Evolutionary conservation across 768 basidiomycete genomes (phyloP).

Genomic region (Tulasnella sp.): DNA sequence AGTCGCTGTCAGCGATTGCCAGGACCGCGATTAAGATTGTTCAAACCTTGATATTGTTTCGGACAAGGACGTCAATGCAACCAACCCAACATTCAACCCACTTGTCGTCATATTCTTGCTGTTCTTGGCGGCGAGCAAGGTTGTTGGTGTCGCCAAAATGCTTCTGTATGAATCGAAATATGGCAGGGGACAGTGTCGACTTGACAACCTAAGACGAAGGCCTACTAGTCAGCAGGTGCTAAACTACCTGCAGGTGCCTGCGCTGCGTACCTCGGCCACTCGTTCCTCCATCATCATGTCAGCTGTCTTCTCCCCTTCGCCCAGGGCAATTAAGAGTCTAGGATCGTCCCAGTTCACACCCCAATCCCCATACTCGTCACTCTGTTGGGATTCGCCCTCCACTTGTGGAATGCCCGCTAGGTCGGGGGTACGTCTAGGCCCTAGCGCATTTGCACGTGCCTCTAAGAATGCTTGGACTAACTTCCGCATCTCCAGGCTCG

Average conservation of each 20-base stretch:
- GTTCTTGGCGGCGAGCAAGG: neutral
- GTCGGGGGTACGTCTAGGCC: slow-evolving; percentile 31
- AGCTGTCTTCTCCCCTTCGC: slow-evolving; percentile 19
- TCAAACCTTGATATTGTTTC: slow-evolving; percentile 38
- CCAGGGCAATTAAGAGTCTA: slow-evolving; percentile 44
- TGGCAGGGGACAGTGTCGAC: slow-evolving; percentile 38
- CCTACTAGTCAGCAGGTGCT: slow-evolving; percentile 8
- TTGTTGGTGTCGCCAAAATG: slow-evolving; percentile 31
- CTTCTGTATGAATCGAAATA: slow-evolving; percentile 46
- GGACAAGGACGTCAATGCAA: slow-evolving; percentile 51
- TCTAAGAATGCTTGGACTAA: slow-evolving; percentile 54
- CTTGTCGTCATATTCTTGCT: slow-evolving; percentile 27
- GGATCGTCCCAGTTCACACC: slow-evolving; percentile 56
- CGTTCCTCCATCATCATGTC: slow-evolving; percentile 35
- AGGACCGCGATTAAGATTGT: neutral
- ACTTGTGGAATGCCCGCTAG: slow-evolving; percentile 24
- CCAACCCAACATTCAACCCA: slow-evolving; percentile 69
- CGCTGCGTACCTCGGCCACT: slow-evolving; percentile 39
- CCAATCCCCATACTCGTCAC: slow-evolving; percentile 52
- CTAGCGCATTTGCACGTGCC: slow-evolving; percentile 34
- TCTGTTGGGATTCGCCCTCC: slow-evolving; percentile 43
- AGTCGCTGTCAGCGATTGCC: neutral
- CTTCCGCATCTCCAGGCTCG: slow-evolving; percentile 44
- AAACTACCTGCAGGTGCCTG: neutral
- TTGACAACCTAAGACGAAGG: slow-evolving; percentile 37